Percentiles rank a stretch among this genome's conserved stretches.
Conservation (phyloP, 1,284 basidiomycete genomes). For the Bondarzewia mesenterica region DNA sequence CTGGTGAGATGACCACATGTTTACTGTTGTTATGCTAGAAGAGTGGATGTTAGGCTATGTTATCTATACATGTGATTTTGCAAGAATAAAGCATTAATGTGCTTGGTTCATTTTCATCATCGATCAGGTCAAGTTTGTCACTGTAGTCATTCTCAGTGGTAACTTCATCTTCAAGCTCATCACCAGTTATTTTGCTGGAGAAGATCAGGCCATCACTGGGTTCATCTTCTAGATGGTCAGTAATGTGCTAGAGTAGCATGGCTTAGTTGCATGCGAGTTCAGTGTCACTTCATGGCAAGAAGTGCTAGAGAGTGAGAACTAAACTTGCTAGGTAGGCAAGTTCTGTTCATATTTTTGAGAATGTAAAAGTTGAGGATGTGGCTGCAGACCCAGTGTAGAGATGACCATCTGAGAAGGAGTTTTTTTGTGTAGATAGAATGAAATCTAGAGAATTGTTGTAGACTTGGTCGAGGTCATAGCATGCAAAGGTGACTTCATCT, state of each 20-base stretch:
- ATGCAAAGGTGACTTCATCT: conserved; percentile 15
- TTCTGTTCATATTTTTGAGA: conserved; percentile 12
- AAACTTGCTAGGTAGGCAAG: conserved; percentile 9
- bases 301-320: conserved; percentile 15
- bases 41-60: too few species aligned
- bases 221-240: not conserved
- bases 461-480: conserved; percentile 10
- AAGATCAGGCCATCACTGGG: too few species aligned
- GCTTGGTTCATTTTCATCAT: too few species aligned
- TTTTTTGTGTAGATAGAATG: conserved; percentile 16
- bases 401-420: conserved; percentile 19
- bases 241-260: not conserved
- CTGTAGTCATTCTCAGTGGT: too few species aligned
- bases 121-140: too few species aligned
- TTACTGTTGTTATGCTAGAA: too few species aligned
- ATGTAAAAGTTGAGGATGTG: conserved; percentile 18
- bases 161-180: too few species aligned
- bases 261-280: not conserved
- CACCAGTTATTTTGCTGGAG: too few species aligned
- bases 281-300: not conserved
- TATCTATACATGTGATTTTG: too few species aligned
- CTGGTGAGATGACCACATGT: too few species aligned
- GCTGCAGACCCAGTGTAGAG: conserved; percentile 11
- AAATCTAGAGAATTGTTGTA: conserved; percentile 1
- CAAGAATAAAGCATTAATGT: too few species aligned